Percentiles rank a stretch among this genome's conserved stretches.
phyloP scores from a whole-genome alignment of 129 eudicot genomes.

The Calendula officinalis region DNA sequence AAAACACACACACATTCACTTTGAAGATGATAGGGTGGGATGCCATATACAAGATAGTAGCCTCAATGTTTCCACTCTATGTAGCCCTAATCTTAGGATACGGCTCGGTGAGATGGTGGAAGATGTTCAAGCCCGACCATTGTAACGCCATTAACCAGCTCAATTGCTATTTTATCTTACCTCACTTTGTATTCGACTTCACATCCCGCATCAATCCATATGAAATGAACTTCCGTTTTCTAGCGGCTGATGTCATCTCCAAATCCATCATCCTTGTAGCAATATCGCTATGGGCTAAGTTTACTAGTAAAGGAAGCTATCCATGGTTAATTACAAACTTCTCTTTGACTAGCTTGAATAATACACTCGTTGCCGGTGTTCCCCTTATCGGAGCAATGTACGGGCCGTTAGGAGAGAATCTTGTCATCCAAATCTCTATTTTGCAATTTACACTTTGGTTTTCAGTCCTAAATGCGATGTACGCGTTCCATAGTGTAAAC shows the following conservation, averaged over 20 bases:
- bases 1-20: no score
- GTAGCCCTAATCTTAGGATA: no score
- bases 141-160: no score
- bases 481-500: slow-evolving; percentile 35
- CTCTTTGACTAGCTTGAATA: slow-evolving; percentile 43
- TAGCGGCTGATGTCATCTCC: slow-evolving; percentile 44
- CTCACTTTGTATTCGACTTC: no score
- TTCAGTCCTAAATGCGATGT: slow-evolving; percentile 36
- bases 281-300: slow-evolving; percentile 52
- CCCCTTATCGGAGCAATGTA: slow-evolving; percentile 62
- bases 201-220: no score
- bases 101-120: no score
- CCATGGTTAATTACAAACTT: slow-evolving; percentile 65
- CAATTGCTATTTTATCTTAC: no score
- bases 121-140: no score
- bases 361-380: slow-evolving; percentile 64
- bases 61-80: no score
- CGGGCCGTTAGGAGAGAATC: slow-evolving; percentile 40
- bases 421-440: slow-evolving; percentile 49
- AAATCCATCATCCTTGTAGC: slow-evolving; percentile 31
- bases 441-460: slow-evolving; percentile 53
- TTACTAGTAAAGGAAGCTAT: slow-evolving; percentile 31
- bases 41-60: no score
- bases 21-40: no score
- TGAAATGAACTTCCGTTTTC: slow-evolving; percentile 54